Evolutionary conservation across 2,329 filamentous ascomycete genomes (phyloP).

Genomic region (Waltergamsia citrina): DNA sequence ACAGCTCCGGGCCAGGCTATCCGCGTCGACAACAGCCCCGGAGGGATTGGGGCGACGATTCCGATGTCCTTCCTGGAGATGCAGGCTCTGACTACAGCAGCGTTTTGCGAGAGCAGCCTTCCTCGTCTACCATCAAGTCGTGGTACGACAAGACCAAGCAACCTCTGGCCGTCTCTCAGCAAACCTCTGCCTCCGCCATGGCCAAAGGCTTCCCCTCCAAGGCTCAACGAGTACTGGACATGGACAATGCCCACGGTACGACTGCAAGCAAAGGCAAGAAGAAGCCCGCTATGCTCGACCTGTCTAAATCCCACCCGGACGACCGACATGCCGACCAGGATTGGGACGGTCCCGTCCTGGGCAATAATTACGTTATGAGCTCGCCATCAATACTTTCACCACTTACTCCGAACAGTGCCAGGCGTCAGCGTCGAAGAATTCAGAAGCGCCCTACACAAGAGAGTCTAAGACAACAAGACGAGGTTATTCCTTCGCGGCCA

Average conservation of each 20-base stretch:
- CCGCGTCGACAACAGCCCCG: constrained; percentile 8
- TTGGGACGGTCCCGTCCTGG: constrained; percentile 20
- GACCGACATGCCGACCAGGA: constrained; percentile 17
- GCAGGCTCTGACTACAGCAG: constrained; percentile 30
- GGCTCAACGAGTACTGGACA: constrained; percentile 33
- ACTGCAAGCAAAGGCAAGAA: constrained; percentile 17
- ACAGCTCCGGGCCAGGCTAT: constrained; percentile 1
- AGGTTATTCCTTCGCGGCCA: not conserved
- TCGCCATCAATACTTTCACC: constrained; percentile 34
- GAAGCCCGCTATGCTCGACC: constrained; percentile 39
- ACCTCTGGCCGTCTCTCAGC: constrained; percentile 47
- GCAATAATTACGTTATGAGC: constrained; percentile 24
- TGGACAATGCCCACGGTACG: constrained; percentile 20
- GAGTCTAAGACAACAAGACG: constrained; percentile 12
- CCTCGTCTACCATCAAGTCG: constrained; percentile 44
- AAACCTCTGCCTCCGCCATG: constrained; percentile 49
- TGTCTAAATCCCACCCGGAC: constrained; percentile 31
- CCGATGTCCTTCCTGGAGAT: constrained; percentile 30
- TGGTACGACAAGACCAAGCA: constrained; percentile 48
- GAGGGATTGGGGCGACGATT: constrained; percentile 34
- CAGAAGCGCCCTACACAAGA: constrained; percentile 26
- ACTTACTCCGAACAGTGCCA: constrained; percentile 14
- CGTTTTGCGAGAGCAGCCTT: constrained; percentile 34
- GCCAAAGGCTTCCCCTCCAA: constrained; percentile 44
- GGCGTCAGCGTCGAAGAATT: constrained; percentile 16